Percentiles rank a stretch among this genome's conserved stretches.
These are phyloP conservation scores for Boechera divaricarpa DNA, from an alignment of 345 rosid species.

Conservation along the genomic window DNA sequence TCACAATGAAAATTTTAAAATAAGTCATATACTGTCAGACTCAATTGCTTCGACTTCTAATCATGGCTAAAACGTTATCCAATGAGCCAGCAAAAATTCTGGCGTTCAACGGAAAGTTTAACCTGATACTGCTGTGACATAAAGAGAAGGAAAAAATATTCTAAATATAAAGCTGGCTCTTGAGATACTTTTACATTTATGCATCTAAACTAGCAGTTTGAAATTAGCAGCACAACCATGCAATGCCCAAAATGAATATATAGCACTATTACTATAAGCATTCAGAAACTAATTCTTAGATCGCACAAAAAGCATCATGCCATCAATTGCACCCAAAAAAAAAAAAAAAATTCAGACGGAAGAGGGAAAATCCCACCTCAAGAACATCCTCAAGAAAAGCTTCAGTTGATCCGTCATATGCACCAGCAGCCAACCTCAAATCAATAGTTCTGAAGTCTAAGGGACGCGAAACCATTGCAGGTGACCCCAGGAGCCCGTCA, in stretches of 20 bases:
- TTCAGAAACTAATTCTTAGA: slow-evolving; percentile 30
- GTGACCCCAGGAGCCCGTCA: slow-evolving; percentile 96
- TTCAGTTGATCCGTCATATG: slow-evolving; percentile 83
- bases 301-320: slow-evolving; percentile 20
- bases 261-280: slow-evolving; percentile 5
- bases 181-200: slow-evolving; percentile 4
- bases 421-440: slow-evolving; percentile 90
- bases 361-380: slow-evolving; percentile 64
- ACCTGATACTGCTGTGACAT: slow-evolving; percentile 13
- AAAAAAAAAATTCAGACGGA: neutral
- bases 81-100: slow-evolving; percentile 4
- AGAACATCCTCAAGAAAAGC: slow-evolving; percentile 95
- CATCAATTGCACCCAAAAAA: slow-evolving; percentile 18
- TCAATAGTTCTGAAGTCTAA: slow-evolving; percentile 96
- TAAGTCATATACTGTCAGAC: slow-evolving; percentile 12
- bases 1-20: slow-evolving; percentile 20
- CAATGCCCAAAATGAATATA: neutral
- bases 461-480: slow-evolving; percentile 95
- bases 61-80: slow-evolving; percentile 19
- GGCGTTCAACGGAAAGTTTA: slow-evolving; percentile 11
- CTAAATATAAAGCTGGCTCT: slow-evolving; percentile 18
- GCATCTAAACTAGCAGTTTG: slow-evolving; percentile 19
- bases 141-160: slow-evolving; percentile 16
- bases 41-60: slow-evolving; percentile 12
- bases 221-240: slow-evolving; percentile 16